Percentiles rank a stretch among this genome's conserved stretches.
Conservation (phyloP, 371 early-diverging fungal species). For the Mucor velutinosus region DNA sequence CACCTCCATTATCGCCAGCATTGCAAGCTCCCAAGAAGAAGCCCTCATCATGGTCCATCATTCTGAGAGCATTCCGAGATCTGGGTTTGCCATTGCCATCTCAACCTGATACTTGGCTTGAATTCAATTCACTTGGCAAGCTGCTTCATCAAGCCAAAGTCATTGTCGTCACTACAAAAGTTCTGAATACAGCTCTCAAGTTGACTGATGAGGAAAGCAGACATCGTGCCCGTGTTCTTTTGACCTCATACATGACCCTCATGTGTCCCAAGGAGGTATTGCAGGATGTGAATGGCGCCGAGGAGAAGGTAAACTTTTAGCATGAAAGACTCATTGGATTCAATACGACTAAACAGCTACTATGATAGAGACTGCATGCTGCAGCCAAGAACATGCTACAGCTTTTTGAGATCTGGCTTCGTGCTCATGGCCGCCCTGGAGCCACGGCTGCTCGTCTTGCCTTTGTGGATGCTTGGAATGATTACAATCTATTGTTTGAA, state of each 20-base stretch:
- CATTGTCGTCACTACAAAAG: constrained; percentile 32
- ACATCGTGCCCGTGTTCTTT: constrained; percentile 60
- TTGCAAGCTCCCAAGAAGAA: constrained; percentile 15
- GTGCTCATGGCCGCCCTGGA: constrained; percentile 31
- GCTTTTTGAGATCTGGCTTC: constrained; percentile 60
- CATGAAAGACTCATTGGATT: neutral
- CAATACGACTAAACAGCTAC: neutral
- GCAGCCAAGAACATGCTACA: constrained; percentile 53
- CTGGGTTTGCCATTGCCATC: constrained; percentile 35
- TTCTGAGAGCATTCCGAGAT: constrained; percentile 20
- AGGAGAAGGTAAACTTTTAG: constrained; percentile 52
- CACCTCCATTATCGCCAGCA: neutral
- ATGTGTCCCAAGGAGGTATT: constrained; percentile 66
- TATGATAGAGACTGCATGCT: constrained; percentile 35
- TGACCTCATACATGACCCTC: constrained; percentile 71
- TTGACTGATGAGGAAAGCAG: constrained; percentile 31
- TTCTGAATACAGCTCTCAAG: constrained; percentile 34
- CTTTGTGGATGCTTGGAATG: constrained; percentile 53
- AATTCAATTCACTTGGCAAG: constrained; percentile 33
- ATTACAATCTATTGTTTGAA: constrained; percentile 66
- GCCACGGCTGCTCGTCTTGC: constrained; percentile 35
- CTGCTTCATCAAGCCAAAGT: constrained; percentile 37
- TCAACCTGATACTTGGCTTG: constrained; percentile 26
- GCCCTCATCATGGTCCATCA: constrained; percentile 16
- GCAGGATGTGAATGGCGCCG: constrained; percentile 42